Evolutionary conservation across 1,139 yeast species (phyloP), one percentile per base, ranked within the genome.

Genomic region (Kurtzmaniella quercitrusa): DNA sequence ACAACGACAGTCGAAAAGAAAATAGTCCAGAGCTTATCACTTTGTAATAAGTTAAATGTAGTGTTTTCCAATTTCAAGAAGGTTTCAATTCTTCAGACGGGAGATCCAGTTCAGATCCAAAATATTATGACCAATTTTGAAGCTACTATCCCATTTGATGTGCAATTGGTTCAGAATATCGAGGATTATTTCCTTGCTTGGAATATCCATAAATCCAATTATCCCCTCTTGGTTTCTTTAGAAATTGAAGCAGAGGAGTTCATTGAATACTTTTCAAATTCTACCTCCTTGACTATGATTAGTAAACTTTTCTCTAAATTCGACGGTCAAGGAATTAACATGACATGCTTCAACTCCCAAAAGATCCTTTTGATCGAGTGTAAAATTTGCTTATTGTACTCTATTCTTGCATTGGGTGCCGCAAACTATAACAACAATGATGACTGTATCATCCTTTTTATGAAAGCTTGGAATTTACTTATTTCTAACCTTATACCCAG

Each of bases 391-490:
- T 47, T 64, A 17, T 55, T 63, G 5, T 64, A 64, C 47, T 49
- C 62, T 4, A 50, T 64, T 2, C 48, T 66, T 15, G 54, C 66
- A 2, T 50, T 63, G 17, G 72, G 72, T 5, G 55, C 47, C 40
- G 47, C 52, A 15, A 53, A 54, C 9, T 39, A 29, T 41, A 50
- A 54, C 21, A 46, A 58, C 15, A 34, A 48, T 9, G 43, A 43
- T 6, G 66, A 65, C 41, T 62, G 70, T 4, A 57, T 66, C 12
- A 56, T 55, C 7, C 63, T 60, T 48, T 70, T 71, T 49, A 68
- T 63, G 46, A 73, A 64, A 46, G 58, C 71, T 34, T 75, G 80
- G 79, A 63, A 65, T 41, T 58, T 74, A 16, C 59, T 75, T 34
- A 71, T 73, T 37, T 63, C 69, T 39, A 68, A 69, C 40, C 57